Evolutionary conservation across 1,284 basidiomycete species (phyloP), one percentile per base, ranked within the genome.

Genomic region (Amylostereum chailletii): DNA sequence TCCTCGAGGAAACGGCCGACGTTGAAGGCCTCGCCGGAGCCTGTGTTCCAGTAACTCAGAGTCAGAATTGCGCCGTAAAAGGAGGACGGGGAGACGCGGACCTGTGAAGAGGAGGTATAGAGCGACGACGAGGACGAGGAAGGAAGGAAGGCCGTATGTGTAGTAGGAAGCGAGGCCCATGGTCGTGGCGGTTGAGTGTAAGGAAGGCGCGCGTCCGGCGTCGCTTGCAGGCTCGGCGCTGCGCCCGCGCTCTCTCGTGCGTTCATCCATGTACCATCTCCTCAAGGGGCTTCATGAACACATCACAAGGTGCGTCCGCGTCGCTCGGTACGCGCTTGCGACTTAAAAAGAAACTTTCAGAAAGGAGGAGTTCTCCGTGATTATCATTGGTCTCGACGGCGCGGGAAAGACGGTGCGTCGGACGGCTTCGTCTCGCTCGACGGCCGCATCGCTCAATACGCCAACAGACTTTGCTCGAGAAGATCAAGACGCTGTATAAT

Each of bases 311-410:
- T 93, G 71, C 58, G 74, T 73, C 64, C 65, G 48, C 66, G 58
- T 70, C 5, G 1, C 34, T n/a, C 40, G 11, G 5, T 30, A 7
- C 39, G 37, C 11, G 48, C 2, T 10, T 4, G 26, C 7, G 10
- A 3, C 29, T 5, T 29, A 40, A 51, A 30, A 5, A 9, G 27
- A 9, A 19, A 19, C 19, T 19, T 29, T 30, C 57, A 86, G 86
- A 57, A 95, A 95, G 68, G 92, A 95, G 57, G 90, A 95, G 60
- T 95, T 94, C 65, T 92, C 88, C 8, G 83, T 96, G 32, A 88
- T 95, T 50, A 95, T 96, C 60, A 83, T 96, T 48, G 93, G 92
- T 29, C 74, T 90, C 11, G 87, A 90, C 61, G 85, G 84, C 10
- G 93, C 93, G 27, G 94, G 93, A 44, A 96, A 96, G 73, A 94